Evolutionary conservation across 768 basidiomycete genomes (phyloP), one percentile per base, ranked within the genome.

Genomic region (Naganishia vaughanmartiniae): DNA sequence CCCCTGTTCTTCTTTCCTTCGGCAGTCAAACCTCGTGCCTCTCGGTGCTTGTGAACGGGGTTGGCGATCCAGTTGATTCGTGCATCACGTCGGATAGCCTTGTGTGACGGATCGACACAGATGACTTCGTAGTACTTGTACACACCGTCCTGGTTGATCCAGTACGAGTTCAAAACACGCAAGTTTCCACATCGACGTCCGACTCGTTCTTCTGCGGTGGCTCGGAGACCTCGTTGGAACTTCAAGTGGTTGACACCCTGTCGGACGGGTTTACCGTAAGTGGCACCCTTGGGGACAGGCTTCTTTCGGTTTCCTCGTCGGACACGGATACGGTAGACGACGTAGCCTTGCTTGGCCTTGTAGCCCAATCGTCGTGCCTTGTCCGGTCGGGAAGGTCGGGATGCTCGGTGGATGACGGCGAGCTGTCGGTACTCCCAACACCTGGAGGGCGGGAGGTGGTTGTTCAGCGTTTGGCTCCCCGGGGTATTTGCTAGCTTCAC

Each of bases 231-330:
- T 73, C 95, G 89, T 84, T 97, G 95, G 86, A 87, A 92, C 84
- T 99, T 99, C 84, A 99, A 87, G 82, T 99, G 94, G 86, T 95
- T 98, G 79, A 98, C 91, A 89, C 94, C 96, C 86, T 98, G 96
- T 82, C 90, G 91, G 74, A 96, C 94, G 83, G 96, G 96, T 84
- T 99, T 99, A 83, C 96, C 96, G 83, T 88, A 98, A 80, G 95
- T 98, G 65, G 95, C 95, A 93, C 95, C 96, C 87, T 99, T 99
- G 78, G 90, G 90, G 72, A 90, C 95, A 73, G 90, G 93, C 87
- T 93, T 96, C 86, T 99, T 99, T 85, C 96, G 89, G 87, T 97
- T 97, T 82, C 96, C 96, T 74, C 94, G 88, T 78, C 96, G 89
- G 74, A 99, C 95, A 75, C 96, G 91, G 77, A 99, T 85, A 78